Base-by-base conservation (phyloP, 2,329 filamentous ascomycete genomes). In the Macroventuria anomochaeta region DNA sequence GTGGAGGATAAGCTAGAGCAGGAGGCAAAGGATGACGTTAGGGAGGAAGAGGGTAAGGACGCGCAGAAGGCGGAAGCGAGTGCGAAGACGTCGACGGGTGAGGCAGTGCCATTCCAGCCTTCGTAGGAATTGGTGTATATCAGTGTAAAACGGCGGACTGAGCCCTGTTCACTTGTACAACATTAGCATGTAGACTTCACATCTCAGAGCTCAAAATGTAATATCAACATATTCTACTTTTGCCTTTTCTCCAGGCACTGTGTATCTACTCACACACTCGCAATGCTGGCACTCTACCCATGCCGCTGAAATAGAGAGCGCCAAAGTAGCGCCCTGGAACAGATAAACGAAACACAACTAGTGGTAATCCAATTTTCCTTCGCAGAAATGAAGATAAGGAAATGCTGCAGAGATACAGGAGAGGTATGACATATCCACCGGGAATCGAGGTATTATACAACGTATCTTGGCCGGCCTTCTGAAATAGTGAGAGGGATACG, bases 401-500 rank as follows among this genome's bases (percentile, higher is more conserved):
- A 31, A 52, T 29, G 13, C 6, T 20, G 33, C 15, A 34, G 40
- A 38, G 40, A 51, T 38, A 34, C 23, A 32, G 21, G 26, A 51
- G 15, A 23, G 28, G 29, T 37, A 33, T 18, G 39, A 40, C 34
- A 54, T 49, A 49, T 49, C 51, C 51, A 54, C 51, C 44, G 53
- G 53, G 53, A 55, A 55, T 55, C 53, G 53, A 55, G 53, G 41
- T 55, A 55, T 55, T 55, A 55, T 55, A 51, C 53, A 55, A 55
- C 53, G 53, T 55, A 55, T 55, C 53, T 34, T 43, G 52, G 34
- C 53, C 53, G 46, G 53, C 53, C 46, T 51, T 46, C 41, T 50
- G 53, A 51, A n/a, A 51, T 51, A 55, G 17, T 40, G n/a, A 53
- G 41, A 55, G 53, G 53, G 53, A 55, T 55, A 55, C 53, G 53